Conservation (phyloP, 257 asterid species). For the Gynochthodes officinalis region DNA sequence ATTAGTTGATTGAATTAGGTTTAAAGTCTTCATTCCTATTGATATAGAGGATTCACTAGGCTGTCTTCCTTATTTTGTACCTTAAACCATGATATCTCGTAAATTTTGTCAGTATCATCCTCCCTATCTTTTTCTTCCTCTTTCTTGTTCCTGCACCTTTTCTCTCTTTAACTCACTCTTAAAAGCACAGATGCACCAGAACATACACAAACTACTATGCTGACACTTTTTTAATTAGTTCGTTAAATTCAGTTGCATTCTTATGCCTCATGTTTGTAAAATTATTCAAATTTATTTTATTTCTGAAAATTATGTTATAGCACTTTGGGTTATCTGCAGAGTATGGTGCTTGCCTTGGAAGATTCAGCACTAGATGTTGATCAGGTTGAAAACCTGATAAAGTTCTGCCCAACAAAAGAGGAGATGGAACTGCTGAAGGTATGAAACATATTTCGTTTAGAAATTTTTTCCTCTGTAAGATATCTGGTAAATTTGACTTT, state of each 20-base stretch:
- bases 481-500: background rate
- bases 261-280: background rate
- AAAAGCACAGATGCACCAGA: background rate
- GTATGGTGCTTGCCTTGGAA: slow-evolving; percentile 83
- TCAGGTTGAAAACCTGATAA: slow-evolving; percentile 93
- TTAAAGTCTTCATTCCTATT: slow-evolving; percentile 1
- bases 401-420: slow-evolving; percentile 95
- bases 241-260: slow-evolving; percentile 1
- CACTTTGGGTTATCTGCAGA: slow-evolving; percentile 38
- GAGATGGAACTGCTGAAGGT: slow-evolving; percentile 96
- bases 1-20: background rate
- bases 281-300: background rate
- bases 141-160: too few relatives aligned
- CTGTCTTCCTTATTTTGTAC: background rate
- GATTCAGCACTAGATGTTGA: slow-evolving; percentile 89
- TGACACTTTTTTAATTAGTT: background rate
- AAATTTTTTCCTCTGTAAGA: background rate
- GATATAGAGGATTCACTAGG: background rate
- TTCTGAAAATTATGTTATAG: slow-evolving; percentile 6
- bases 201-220: background rate
- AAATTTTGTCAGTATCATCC: background rate
- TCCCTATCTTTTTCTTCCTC: background rate
- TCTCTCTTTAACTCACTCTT: background rate
- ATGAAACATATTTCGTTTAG: slow-evolving; percentile 7
- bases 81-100: background rate